Conservation (phyloP, 441 rosid genomes). For the Syzygium malaccense region DNA sequence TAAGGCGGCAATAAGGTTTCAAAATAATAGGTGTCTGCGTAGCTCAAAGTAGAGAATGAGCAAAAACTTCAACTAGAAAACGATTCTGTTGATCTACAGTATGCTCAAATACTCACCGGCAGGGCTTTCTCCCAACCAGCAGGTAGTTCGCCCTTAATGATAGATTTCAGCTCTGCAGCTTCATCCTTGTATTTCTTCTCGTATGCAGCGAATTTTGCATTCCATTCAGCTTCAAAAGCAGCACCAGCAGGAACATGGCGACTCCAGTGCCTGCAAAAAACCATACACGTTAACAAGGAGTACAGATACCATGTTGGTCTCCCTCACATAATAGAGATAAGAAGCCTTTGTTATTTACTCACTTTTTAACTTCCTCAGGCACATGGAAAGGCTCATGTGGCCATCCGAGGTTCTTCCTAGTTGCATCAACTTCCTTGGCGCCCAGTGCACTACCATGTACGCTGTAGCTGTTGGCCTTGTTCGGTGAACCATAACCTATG, state of each 20-base stretch:
- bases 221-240: slow-evolving; percentile 90
- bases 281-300: slow-evolving; percentile 1
- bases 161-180: slow-evolving; percentile 89
- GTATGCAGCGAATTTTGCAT: slow-evolving; percentile 72
- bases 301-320: background rate
- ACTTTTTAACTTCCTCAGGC: slow-evolving; percentile 77
- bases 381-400: slow-evolving; percentile 75
- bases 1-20: background rate
- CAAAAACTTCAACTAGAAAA: background rate
- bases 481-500: slow-evolving; percentile 91
- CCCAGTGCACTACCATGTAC: slow-evolving; percentile 89
- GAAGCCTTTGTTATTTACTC: background rate
- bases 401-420: slow-evolving; percentile 86
- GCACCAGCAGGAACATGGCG: slow-evolving; percentile 72
- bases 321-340: background rate
- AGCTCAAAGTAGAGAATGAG: background rate
- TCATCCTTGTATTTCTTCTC: slow-evolving; percentile 91
- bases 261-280: slow-evolving; percentile 80
- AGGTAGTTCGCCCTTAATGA: slow-evolving; percentile 75
- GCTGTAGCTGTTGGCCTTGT: slow-evolving; percentile 75
- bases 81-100: background rate
- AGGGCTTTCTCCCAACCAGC: slow-evolving; percentile 99
- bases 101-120: slow-evolving; percentile 59
- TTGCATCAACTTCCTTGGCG: slow-evolving; percentile 89
- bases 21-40: background rate